Conservation (phyloP, 2,329 filamentous ascomycete species). For the Cylindrodendrum hubeiense region DNA sequence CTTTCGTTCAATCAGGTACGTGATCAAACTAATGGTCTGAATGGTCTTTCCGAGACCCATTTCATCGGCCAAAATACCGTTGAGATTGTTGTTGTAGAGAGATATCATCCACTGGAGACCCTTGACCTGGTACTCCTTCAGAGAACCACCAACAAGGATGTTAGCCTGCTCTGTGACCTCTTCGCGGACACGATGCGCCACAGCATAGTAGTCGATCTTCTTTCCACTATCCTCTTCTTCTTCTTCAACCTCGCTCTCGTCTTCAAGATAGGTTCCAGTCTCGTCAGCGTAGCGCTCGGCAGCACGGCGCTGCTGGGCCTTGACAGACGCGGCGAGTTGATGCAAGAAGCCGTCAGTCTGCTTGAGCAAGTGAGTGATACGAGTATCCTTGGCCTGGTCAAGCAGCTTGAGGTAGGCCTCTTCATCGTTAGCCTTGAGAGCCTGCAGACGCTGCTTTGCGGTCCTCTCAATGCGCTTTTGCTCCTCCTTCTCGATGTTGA, state of each 20-base stretch:
- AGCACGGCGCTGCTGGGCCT: constrained; percentile 89
- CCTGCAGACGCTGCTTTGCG: constrained; percentile 99
- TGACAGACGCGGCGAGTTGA: constrained; percentile 94
- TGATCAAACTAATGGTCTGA: constrained; percentile 97
- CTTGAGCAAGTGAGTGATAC: constrained; percentile 96
- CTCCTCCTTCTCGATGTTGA: constrained; percentile 98
- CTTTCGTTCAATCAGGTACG: constrained; percentile 97
- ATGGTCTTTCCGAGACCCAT: constrained; percentile 99
- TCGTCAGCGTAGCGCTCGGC: constrained; percentile 83
- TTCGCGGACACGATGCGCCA: constrained; percentile 96
- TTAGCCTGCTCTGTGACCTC: constrained; percentile 85
- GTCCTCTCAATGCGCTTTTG: constrained; percentile 98
- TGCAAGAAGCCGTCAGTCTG: constrained; percentile 98
- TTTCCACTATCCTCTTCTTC: constrained; percentile 77
- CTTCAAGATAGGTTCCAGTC: constrained; percentile 61
- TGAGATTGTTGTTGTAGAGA: constrained; percentile 99
- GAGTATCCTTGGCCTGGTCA: constrained; percentile 98
- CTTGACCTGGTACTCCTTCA: constrained; percentile 99
- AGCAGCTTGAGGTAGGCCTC: constrained; percentile 98
- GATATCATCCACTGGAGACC: constrained; percentile 99
- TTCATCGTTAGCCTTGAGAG: constrained; percentile 98
- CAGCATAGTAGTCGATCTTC: constrained; percentile 99
- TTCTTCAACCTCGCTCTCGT: constrained; percentile 75
- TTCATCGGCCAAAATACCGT: constrained; percentile 97
- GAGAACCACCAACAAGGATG: constrained; percentile 89